Base-by-base conservation (phyloP, 768 basidiomycete species). In the Fistulinella prunicolor region DNA sequence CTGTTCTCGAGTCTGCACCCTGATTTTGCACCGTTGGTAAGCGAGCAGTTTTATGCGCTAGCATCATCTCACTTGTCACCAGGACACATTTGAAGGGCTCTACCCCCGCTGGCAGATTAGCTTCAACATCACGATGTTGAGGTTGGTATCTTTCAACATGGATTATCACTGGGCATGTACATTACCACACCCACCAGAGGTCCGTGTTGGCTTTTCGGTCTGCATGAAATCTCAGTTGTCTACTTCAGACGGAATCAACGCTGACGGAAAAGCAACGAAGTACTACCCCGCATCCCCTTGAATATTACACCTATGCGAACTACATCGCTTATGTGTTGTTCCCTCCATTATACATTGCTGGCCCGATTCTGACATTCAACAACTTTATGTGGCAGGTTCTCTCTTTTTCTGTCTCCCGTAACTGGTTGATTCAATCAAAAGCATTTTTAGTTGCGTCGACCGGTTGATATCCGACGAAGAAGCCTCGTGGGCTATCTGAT, bases 91-190 rank as follows among this genome's bases (percentile, higher is more conserved):
- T 55, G 71, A 77, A 63, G 96, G 96, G 6, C 70, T 89, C 16
- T 86, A 94, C 51, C 89, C 94, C 10, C 78, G 93, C 17, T 99
- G 96, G 96, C 82, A 97, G 56, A 76, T 98, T 57, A 80, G 73
- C 56, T 98, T 95, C 75, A 98, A 98, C 65, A 93, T 98, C 56
- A 93, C 94, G 3, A 94, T 94, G 87, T 76, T 98, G 35, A 82
- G 95, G 26, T 76, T 97, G 13, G 76, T 99, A 6, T 94, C 94
- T 0, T 99, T 93, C 72, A 87, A 83, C 52, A 82, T 95, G 81
- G 96, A 99, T 63, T 86, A 86, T 61, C 82, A 90, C 57, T 98
- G 94, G 94, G 81, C 89, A 5, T 80, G 73, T 56, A 72, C 65
- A 12, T 55, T 64, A 4, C 57, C 59, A 20, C 68, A 63, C n/a